Evolutionary conservation across 768 basidiomycete genomes (phyloP), one percentile per base, ranked within the genome.

Genomic region (Psilocybe cyanescens): DNA sequence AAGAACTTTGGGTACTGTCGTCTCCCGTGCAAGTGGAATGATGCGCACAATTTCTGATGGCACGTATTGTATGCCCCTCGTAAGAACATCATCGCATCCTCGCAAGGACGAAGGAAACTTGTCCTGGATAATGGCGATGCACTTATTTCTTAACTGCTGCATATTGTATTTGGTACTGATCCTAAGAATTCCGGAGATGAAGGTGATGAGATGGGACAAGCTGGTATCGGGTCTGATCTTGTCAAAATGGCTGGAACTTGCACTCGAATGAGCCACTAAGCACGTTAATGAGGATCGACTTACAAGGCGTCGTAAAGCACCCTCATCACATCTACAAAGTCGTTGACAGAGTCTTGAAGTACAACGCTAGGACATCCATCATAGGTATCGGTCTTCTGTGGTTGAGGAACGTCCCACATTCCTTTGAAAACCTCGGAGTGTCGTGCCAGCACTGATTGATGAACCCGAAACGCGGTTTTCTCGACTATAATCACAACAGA

Each of bases 121-220:
- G 41, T 74, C 72, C 30, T 74, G 73, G 7, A 81, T 76, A 53
- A 79, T 68, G 16, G 68, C 57, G 53, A 81, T 77, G 52, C 76
- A 78, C 52, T 79, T 79, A 41, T 71, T 65, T n/a, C 77, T 73
- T 35, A 79, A 67, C 28, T 70, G 65, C 24, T 65, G 61, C 70
- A 81, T 74, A 45, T 76, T 69, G 68, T 81, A 81, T 66, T 81
- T 81, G 2, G 79, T 79, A 68, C 77, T 78, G 46, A 81, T 75
- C 19, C 75, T 72, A 16, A 81, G 70, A 47, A 81, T 75, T 1
- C 79, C 79, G 28, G 78, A 72, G 58, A 81, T 75, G 55, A 78
- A 78, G 16, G 57, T 74, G 33, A 83, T 77, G 37, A 80, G 72
- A 3, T 71, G 66, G 41, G 68, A 67, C 14, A 81, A 63, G 37